A percentile compares a stretch with the other conserved stretches of the same genome.
phyloP scores from a whole-genome alignment of 345 rosid genomes.

The Theobroma cacao region DNA sequence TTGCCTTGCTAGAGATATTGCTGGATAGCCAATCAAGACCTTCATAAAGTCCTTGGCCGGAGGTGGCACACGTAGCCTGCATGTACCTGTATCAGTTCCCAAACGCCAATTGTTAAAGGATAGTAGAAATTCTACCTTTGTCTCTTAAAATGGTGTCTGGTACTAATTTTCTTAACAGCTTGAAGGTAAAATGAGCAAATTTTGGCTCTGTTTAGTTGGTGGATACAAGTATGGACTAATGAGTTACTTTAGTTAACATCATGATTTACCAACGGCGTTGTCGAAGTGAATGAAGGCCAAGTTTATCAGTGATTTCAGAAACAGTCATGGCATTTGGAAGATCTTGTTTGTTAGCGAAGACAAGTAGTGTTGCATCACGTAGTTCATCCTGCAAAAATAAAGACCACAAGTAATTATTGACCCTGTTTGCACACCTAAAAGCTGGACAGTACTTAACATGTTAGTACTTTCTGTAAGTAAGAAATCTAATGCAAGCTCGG shows the following conservation, averaged over 20 bases:
- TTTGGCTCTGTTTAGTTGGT: background rate
- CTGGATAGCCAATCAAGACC: slow-evolving; percentile 71
- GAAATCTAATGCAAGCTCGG: background rate
- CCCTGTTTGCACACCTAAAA: background rate
- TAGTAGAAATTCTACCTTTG: background rate
- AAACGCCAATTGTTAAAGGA: background rate
- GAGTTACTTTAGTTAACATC: background rate
- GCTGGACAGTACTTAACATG: background rate
- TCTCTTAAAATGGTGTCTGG: background rate
- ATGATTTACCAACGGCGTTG: slow-evolving; percentile 51
- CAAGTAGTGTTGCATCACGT: slow-evolving; percentile 48
- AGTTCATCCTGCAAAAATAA: slow-evolving; percentile 41
- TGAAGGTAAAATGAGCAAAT: background rate
- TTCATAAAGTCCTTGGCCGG: slow-evolving; percentile 68
- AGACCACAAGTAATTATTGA: background rate
- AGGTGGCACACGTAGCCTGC: slow-evolving; percentile 64
- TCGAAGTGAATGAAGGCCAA: slow-evolving; percentile 61
- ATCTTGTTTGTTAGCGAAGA: slow-evolving; percentile 74
- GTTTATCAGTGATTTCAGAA: slow-evolving; percentile 64
- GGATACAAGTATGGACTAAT: background rate
- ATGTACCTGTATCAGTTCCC: slow-evolving; percentile 42
- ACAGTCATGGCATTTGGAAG: slow-evolving; percentile 61
- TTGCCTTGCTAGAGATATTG: slow-evolving; percentile 54
- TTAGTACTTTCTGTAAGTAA: background rate
- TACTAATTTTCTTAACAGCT: background rate